Conservation (phyloP, 2,329 filamentous ascomycete species). For the Cryoendolithus antarcticus region DNA sequence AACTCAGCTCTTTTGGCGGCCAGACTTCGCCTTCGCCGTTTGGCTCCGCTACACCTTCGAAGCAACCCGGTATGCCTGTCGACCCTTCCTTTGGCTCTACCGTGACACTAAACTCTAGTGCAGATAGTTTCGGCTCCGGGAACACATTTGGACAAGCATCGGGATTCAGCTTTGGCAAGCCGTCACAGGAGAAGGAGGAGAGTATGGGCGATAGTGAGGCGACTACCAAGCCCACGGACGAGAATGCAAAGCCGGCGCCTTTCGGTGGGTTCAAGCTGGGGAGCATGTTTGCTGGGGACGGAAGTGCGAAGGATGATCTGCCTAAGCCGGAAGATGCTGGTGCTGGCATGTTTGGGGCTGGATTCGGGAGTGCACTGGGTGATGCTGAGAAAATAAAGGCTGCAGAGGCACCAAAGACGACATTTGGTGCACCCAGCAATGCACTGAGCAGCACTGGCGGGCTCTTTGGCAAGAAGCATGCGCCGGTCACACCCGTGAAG, state of each 20-base stretch:
- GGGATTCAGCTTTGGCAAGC: slow-evolving; percentile 17
- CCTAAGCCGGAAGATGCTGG: slow-evolving; percentile 32
- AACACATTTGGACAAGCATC: slow-evolving; percentile 23
- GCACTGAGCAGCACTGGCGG: slow-evolving; percentile 4
- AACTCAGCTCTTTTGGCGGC: slow-evolving; percentile 5
- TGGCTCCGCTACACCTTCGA: not conserved
- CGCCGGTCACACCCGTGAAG: slow-evolving; percentile 27
- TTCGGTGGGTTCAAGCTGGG: slow-evolving; percentile 51
- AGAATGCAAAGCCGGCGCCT: slow-evolving; percentile 6
- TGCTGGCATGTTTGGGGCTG: slow-evolving; percentile 19
- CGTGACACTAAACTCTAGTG: slow-evolving; percentile 26
- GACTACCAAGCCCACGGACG: slow-evolving; percentile 1
- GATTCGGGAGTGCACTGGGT: slow-evolving; percentile 19
- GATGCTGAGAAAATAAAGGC: slow-evolving; percentile 22
- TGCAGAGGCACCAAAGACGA: slow-evolving; percentile 12
- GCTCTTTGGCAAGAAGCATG: slow-evolving; percentile 3
- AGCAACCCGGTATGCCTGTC: slow-evolving; percentile 6
- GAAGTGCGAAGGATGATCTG: slow-evolving; percentile 47
- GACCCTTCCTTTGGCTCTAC: slow-evolving; percentile 27
- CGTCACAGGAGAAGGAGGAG: slow-evolving; percentile 18
- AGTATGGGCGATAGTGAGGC: slow-evolving; percentile 9
- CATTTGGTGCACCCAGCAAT: too few species aligned
- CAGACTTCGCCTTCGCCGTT: slow-evolving; percentile 7
- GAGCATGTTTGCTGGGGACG: slow-evolving; percentile 55
- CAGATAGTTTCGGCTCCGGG: slow-evolving; percentile 14